A percentile compares a stretch with the other conserved stretches of the same genome.
These are phyloP conservation scores for Aspergillus leporis DNA, from an alignment of 495 filamentous ascomycete genomes.

Conservation along the genomic window DNA sequence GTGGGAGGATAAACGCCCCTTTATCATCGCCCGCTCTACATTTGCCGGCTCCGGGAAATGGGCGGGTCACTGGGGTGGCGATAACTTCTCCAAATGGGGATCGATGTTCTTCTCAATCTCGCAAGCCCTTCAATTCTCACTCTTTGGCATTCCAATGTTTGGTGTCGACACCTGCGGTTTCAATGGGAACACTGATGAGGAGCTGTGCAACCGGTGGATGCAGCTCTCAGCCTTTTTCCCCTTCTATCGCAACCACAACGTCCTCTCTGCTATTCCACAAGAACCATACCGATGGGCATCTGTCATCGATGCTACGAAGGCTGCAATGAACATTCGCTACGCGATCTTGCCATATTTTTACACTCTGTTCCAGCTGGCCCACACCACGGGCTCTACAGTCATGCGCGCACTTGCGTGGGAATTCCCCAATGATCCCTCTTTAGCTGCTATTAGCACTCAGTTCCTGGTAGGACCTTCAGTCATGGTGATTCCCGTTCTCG, in stretches of 20 bases:
- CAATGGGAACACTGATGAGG: conserved; percentile 65
- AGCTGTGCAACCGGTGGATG: conserved; percentile 88
- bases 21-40: conserved; percentile 84
- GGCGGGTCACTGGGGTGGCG: conserved; percentile 88
- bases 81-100: conserved; percentile 69
- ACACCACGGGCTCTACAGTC: conserved; percentile 68
- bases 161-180: conserved; percentile 85
- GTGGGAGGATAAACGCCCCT: conserved; percentile 68
- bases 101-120: conserved; percentile 78
- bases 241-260: conserved; percentile 87
- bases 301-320: conserved; percentile 64
- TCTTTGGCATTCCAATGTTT: conserved; percentile 89
- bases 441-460: conserved; percentile 68
- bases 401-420: conserved; percentile 85
- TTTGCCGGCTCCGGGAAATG: conserved; percentile 78
- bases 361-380: conserved; percentile 72
- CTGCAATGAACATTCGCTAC: conserved; percentile 75
- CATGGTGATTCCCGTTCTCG: conserved; percentile 72
- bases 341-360: conserved; percentile 78
- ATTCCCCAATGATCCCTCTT: conserved; percentile 72
- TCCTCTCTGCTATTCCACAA: conserved; percentile 60
- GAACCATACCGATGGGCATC: conserved; percentile 76
- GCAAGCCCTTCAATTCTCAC: conserved; percentile 74
- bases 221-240: conserved; percentile 83
- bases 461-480: conserved; percentile 75